phyloP scores from a whole-genome alignment of 2,329 filamentous ascomycete species.

The Cladosporium sphaerospermum region DNA sequence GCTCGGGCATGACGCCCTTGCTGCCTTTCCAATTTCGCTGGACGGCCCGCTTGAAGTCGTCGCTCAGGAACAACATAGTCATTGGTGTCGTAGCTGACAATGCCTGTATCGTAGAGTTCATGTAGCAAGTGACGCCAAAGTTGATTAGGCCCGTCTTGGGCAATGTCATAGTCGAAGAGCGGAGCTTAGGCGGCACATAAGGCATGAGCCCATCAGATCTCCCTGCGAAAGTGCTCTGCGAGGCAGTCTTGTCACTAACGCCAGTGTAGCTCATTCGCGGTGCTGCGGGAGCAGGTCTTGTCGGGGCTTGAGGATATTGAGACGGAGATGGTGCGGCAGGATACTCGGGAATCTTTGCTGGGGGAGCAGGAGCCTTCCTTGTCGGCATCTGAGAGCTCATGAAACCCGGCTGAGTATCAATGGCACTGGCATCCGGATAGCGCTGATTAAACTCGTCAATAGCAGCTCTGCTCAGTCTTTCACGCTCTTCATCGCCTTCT shows the following conservation, averaged over 20 bases:
- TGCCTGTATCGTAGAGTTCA: conserved; percentile 84
- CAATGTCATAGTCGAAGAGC: conserved; percentile 40
- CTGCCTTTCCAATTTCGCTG: conserved; percentile 60
- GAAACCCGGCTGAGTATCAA: conserved; percentile 35
- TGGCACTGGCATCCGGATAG: conserved; percentile 64
- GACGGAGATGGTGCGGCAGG: conserved; percentile 33
- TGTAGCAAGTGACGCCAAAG: conserved; percentile 79
- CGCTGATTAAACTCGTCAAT: conserved; percentile 80
- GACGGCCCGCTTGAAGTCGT: conserved; percentile 54
- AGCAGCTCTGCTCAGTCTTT: conserved; percentile 13
- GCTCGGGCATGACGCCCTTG: conserved; percentile 55
- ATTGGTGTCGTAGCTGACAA: conserved; percentile 64
- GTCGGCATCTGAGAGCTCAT: conserved; percentile 46
- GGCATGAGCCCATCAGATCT: conserved; percentile 34
- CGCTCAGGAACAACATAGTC: conserved; percentile 59
- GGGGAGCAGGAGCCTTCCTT: conserved; percentile 30
- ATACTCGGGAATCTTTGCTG: conserved; percentile 22
- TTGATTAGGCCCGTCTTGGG: conserved; percentile 72
- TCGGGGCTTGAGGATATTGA: conserved; percentile 50
- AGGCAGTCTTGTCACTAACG: conserved; percentile 53
- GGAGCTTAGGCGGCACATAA: conserved; percentile 41
- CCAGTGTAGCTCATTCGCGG: conserved; percentile 70
- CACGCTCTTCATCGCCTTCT: conserved; percentile 28
- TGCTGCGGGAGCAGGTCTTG: conserved; percentile 53
- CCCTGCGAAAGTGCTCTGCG: conserved; percentile 30